Evolutionary conservation across 2,329 filamentous ascomycete genomes (phyloP).

Genomic region (Tolypocladium ophioglossoides): DNA sequence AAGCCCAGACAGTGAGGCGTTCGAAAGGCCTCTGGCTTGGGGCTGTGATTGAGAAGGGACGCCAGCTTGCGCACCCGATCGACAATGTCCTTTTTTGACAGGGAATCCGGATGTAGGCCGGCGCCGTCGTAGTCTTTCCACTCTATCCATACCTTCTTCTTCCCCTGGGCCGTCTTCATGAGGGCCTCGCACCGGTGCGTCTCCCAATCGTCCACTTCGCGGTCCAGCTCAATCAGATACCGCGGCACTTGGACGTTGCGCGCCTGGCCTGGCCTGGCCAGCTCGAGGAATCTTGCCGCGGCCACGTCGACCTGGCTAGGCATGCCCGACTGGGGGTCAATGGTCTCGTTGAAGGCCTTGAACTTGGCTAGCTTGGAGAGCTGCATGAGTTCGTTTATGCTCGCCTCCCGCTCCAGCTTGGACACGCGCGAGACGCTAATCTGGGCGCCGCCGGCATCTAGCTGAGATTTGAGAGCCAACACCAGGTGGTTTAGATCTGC

Average conservation of each 20-base stretch:
- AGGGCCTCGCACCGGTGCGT: slow-evolving; percentile 28
- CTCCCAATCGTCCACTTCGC: slow-evolving; percentile 20
- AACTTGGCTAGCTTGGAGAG: slow-evolving; percentile 36
- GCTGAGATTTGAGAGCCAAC: slow-evolving; percentile 32
- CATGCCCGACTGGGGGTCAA: slow-evolving; percentile 23
- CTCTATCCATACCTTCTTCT: slow-evolving; percentile 35
- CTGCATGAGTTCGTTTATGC: slow-evolving; percentile 28
- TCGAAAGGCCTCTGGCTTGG: slow-evolving; percentile 37
- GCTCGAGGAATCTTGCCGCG: slow-evolving; percentile 26
- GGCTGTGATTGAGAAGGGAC: slow-evolving; percentile 33
- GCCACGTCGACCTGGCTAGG: slow-evolving; percentile 22
- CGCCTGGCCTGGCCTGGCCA: slow-evolving; percentile 22
- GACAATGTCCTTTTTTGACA: slow-evolving; percentile 30
- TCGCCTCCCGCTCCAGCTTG: slow-evolving; percentile 23
- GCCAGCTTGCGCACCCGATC: slow-evolving; percentile 35
- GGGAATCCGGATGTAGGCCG: slow-evolving; percentile 21
- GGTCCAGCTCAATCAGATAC: slow-evolving; percentile 22
- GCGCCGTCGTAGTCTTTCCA: slow-evolving; percentile 37
- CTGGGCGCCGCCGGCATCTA: slow-evolving; percentile 18
- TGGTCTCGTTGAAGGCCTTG: slow-evolving; percentile 39
- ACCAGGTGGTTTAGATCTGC: slow-evolving; percentile 34
- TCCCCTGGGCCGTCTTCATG: slow-evolving; percentile 22
- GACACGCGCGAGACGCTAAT: slow-evolving; percentile 19
- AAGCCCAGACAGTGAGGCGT: slow-evolving; percentile 41
- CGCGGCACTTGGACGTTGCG: slow-evolving; percentile 23